Percentiles rank a stretch among this genome's conserved stretches.
Conservation (phyloP, 371 early-diverging fungal species). For the Mucor saturninus region DNA sequence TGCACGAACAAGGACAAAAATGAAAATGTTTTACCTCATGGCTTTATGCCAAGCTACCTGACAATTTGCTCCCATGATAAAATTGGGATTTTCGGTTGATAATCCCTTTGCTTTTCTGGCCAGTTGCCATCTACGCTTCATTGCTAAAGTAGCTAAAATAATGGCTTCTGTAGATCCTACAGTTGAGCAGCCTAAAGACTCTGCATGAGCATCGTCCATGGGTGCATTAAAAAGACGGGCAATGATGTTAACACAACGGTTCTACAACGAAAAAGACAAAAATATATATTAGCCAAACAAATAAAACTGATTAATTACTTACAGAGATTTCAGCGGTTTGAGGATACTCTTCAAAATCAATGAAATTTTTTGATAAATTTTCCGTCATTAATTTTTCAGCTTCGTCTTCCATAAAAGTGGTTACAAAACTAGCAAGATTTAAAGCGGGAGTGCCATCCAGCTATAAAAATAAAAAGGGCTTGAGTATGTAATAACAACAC, state of each 20-base stretch:
- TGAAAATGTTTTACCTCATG: conserved; percentile 18
- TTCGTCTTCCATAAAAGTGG: conserved; percentile 63
- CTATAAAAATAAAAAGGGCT: conserved; percentile 13
- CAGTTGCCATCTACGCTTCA: conserved; percentile 76
- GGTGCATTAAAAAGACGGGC: conserved; percentile 69
- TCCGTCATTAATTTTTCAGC: conserved; percentile 76
- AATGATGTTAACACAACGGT: conserved; percentile 74
- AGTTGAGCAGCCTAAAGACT: conserved; percentile 65
- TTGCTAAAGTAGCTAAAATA: conserved; percentile 71
- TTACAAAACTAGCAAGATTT: conserved; percentile 79
- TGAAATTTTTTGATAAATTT: conserved; percentile 72
- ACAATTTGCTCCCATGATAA: conserved; percentile 73
- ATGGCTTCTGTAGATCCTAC: conserved; percentile 81
- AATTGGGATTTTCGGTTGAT: conserved; percentile 68
- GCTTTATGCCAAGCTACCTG: conserved; percentile 67
- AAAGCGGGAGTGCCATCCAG: conserved; percentile 77
- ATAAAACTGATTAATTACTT: conserved; percentile 15
- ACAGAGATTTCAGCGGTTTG: conserved; percentile 50
- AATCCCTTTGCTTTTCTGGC: conserved; percentile 58
- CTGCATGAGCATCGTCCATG: conserved; percentile 29
- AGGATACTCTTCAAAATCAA: conserved; percentile 77
- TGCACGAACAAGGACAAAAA: background rate
- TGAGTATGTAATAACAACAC: background rate
- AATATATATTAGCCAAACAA: background rate
- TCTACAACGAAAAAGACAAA: conserved; percentile 37